These are phyloP conservation scores for Aureobasidium sp. DNA, from an alignment of 2,329 filamentous ascomycete species.

Conservation along the genomic window DNA sequence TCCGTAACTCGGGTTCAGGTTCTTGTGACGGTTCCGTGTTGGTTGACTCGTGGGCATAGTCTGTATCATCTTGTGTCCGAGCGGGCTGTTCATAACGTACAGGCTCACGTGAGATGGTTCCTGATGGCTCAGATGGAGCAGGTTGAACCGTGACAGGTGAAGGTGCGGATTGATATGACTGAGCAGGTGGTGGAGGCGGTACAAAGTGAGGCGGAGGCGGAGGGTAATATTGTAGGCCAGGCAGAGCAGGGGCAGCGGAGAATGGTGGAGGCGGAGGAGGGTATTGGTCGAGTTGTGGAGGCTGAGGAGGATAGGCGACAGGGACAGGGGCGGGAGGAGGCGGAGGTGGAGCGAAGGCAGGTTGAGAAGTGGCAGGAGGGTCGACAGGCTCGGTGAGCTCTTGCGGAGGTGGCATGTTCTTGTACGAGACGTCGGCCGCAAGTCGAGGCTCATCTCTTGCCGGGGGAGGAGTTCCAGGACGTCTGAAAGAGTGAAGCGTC, in stretches of 20 bases:
- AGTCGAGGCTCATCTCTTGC: constrained; percentile 34
- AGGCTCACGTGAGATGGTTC: constrained; percentile 68
- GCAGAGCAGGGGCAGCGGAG: background rate
- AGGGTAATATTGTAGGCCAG: constrained; percentile 24
- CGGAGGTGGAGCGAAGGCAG: constrained; percentile 18
- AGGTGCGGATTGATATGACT: constrained; percentile 9
- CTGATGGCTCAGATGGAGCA: constrained; percentile 31
- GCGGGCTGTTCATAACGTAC: constrained; percentile 57
- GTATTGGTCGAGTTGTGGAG: constrained; percentile 1
- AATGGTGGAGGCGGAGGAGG: constrained; percentile 13
- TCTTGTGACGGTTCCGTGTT: constrained; percentile 21
- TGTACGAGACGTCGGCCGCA: constrained; percentile 29
- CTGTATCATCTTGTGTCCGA: constrained; percentile 30
- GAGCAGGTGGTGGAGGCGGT: constrained; percentile 6
- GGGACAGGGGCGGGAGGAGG: background rate
- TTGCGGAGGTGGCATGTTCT: constrained; percentile 12
- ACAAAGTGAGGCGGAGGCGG: constrained; percentile 16
- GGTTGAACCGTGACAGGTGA: constrained; percentile 19
- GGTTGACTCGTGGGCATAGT: constrained; percentile 17
- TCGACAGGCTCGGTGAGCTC: constrained; percentile 26
- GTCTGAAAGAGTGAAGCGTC: constrained; percentile 63
- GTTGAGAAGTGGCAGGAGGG: constrained; percentile 32
- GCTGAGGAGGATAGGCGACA: background rate
- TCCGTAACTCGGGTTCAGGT: constrained; percentile 40
- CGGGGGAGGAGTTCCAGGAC: constrained; percentile 41